Base-by-base conservation (phyloP, 371 early-diverging fungal genomes). In the Mucor racemosus region DNA sequence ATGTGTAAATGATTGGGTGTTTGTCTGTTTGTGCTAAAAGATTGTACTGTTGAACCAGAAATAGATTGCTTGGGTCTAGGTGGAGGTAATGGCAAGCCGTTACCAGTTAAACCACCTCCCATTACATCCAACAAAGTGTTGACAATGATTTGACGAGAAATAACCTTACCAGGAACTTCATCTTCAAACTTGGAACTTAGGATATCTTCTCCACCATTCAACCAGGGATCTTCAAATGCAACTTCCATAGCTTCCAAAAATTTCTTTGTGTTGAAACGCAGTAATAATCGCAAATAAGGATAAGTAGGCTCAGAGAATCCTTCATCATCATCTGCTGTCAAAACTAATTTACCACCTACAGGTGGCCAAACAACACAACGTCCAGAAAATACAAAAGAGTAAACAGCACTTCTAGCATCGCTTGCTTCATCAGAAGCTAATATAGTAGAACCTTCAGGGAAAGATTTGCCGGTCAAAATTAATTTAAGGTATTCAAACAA, bases 381-480 rank as follows among this genome's bases (percentile, higher is more conserved):
- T 5, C 90, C 89, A 0, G 92, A 92, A 62, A 92, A 90, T 1
- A 94, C 84, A 72, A 94, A 91, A 3, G 90, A 90, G 67, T 90
- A 94, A 0, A 93, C 81, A 7, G 91, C 88, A n/a, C 85, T 85
- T 62, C 89, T 86, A 11, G 92, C 93, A 9, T 84, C 82, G 40
- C 86, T 78, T 6, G 91, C 88, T 60, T 88, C 88, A 3, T 78
- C 68, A 1, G 76, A 67, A 8, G 76, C 76, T n/a, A 72, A 13
- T 41, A 91, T 73, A 1, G 74, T 65, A 2, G 73, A 68, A 0
- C 92, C 91, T 48, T 91, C 84, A 14, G 93, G 92, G 64, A 89
- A 92, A 0, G 91, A 87, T 26, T 84, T 86, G n/a, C 95, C 95
- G 0, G 86, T 86, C 9, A 93, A 72, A 26, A 89, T 82, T 46